Evolutionary conservation across 1,284 basidiomycete species (phyloP).

Genomic region (Golubevia pallescens): DNA sequence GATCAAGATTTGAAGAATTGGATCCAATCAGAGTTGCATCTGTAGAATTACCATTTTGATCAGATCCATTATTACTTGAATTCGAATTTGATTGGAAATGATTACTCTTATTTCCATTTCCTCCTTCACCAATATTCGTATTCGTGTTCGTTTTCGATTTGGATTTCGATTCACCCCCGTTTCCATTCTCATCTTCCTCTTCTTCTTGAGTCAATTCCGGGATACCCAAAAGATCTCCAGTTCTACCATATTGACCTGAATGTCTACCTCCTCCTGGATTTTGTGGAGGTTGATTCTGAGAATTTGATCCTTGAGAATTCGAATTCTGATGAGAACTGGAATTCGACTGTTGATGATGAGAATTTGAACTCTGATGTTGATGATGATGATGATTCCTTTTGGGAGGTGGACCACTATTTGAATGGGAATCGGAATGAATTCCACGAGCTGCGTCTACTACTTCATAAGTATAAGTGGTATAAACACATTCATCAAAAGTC

Average conservation of each 20-base stretch:
- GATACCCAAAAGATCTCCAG: constrained; percentile 55
- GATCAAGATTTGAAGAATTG: not conserved
- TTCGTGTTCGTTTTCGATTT: not conserved
- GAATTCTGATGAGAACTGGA: constrained; percentile 2
- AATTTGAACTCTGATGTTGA: constrained; percentile 1
- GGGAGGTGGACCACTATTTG: constrained; percentile 8
- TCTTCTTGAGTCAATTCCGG: constrained; percentile 34
- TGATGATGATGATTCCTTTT: not conserved
- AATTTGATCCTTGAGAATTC: not conserved
- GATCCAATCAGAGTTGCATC: not conserved
- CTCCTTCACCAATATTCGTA: too few species aligned
- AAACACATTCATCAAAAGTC: constrained; percentile 61
- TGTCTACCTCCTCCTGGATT: too few species aligned
- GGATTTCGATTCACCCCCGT: constrained; percentile 1
- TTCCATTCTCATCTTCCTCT: not conserved
- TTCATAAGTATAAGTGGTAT: constrained; percentile 61
- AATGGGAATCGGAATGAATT: not conserved
- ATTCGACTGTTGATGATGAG: not conserved
- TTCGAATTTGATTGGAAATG: not conserved
- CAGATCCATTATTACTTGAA: constrained; percentile 1
- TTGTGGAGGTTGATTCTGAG: not conserved
- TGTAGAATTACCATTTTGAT: constrained; percentile 4
- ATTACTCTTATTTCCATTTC: too few species aligned
- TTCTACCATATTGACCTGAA: constrained; percentile 14
- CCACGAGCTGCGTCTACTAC: constrained; percentile 45